Base-by-base conservation (phyloP, 2,329 filamentous ascomycete species). In the Onygena corvina region DNA sequence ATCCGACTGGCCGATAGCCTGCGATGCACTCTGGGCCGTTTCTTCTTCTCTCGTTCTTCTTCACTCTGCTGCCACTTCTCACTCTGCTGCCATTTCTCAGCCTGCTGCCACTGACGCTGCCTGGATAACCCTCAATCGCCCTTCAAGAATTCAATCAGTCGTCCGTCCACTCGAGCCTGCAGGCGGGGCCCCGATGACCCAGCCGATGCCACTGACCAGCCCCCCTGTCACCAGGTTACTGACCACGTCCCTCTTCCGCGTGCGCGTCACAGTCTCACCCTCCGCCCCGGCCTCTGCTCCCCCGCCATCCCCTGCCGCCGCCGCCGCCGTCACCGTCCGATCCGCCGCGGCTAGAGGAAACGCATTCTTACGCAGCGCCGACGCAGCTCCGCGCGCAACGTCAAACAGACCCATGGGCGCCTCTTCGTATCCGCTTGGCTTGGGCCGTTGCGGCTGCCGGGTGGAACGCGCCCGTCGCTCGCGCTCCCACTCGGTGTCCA, bases 201-300 rank as follows among this genome's bases (percentile, higher is more conserved):
- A 83, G 6, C 79, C 79, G 58, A 83, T 67, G 7, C 79, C 79
- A 60, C 71, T 78, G 5, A 76, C 77, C 58, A 82, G 61, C 4
- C 76, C 77, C 2, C 76, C 77, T 9, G 76, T 80, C 4, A 81
- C 79, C 62, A 78, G 78, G 64, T 73, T 81, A 51, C 77, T 77
- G 44, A 82, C 76, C 66, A 81, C 63, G 60, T 75, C 72, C 51
- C 72, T 60, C 57, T 74, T 75, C 35, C 72, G 61, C 12, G 72
- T 66, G 35, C 65, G 62, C 1, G 57, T 60, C 5, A n/a, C n/a
- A 21, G 61, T 59, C 12, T 56, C 61, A n/a, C 56, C 52, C 4
- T 55, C 59, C 12, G 49, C 54, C 20, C 48, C 48, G 27, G 23
- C 5, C 12, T 21, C 59, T 52, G 47, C 57, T 53, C 35, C 57